phyloP scores from a whole-genome alignment of 2,329 filamentous ascomycete genomes.

The Paecilomyces dactylethromorphus region DNA sequence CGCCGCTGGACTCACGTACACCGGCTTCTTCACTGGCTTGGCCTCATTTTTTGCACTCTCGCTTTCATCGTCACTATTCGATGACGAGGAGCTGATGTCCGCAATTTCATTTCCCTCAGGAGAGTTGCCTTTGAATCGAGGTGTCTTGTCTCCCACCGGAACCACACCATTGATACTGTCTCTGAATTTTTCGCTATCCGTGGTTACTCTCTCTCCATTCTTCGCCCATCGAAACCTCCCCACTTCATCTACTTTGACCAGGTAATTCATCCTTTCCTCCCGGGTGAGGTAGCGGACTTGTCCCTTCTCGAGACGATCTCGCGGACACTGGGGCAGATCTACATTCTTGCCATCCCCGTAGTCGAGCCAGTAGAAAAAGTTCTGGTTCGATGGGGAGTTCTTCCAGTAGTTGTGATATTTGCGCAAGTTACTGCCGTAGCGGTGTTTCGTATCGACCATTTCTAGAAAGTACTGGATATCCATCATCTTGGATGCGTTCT shows the following conservation, averaged over 20 bases:
- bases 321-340: constrained; percentile 64
- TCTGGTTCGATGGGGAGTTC: constrained; percentile 66
- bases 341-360: constrained; percentile 66
- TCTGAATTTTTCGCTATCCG: constrained; percentile 60
- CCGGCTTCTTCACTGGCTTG: constrained; percentile 55
- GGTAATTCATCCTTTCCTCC: constrained; percentile 74
- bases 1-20: constrained; percentile 63
- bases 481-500: constrained; percentile 62
- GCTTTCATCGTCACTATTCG: constrained; percentile 8
- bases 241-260: constrained; percentile 67
- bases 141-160: constrained; percentile 53
- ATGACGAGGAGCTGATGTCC: constrained; percentile 20
- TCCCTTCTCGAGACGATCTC: constrained; percentile 68
- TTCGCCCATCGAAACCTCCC: constrained; percentile 84
- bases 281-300: constrained; percentile 76
- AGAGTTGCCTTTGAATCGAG: constrained; percentile 40
- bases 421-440: constrained; percentile 76
- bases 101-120: constrained; percentile 16
- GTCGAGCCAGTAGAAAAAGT: constrained; percentile 94
- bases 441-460: constrained; percentile 81
- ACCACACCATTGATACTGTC: constrained; percentile 75
- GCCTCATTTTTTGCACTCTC: constrained; percentile 37
- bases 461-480: constrained; percentile 78
- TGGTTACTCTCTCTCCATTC: constrained; percentile 71
- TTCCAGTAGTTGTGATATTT: constrained; percentile 84